Evolutionary conservation across 2,329 filamentous ascomycete genomes (phyloP).

Genomic region (Paraconiothyrium brasiliense): DNA sequence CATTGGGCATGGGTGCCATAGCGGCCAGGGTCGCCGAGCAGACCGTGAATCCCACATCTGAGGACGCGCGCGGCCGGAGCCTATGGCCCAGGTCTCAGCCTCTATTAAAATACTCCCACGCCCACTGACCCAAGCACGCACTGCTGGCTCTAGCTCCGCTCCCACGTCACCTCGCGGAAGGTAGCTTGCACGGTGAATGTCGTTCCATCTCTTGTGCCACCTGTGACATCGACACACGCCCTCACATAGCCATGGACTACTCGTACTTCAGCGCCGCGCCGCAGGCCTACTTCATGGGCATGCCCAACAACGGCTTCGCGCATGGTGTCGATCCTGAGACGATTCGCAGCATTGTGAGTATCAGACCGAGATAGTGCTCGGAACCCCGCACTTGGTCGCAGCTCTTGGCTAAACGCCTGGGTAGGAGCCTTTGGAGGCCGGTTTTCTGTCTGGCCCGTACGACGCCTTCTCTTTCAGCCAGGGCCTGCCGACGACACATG

Average conservation of each 20-base stretch:
- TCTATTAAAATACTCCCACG: conserved; percentile 17
- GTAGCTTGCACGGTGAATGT: conserved; percentile 5
- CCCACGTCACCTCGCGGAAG: conserved; percentile 10
- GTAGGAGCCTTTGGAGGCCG: conserved; percentile 51
- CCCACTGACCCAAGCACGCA: conserved; percentile 12
- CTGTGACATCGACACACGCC: conserved; percentile 8
- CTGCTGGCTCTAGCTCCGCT: conserved; percentile 1
- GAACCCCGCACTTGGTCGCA: conserved; percentile 20
- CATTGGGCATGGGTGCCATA: conserved; percentile 4
- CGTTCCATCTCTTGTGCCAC: not conserved
- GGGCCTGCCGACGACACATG: conserved; percentile 40
- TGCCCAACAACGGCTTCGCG: conserved; percentile 51
- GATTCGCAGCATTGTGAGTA: conserved; percentile 46
- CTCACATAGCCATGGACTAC: conserved; percentile 62
- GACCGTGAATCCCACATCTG: conserved; percentile 12
- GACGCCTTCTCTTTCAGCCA: conserved; percentile 41
- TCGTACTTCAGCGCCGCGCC: conserved; percentile 61
- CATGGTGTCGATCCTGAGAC: conserved; percentile 50
- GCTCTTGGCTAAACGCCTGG: conserved; percentile 33
- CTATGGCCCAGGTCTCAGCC: conserved; percentile 22
- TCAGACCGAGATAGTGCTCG: conserved; percentile 27
- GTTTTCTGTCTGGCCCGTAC: conserved; percentile 38
- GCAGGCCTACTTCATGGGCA: conserved; percentile 59
- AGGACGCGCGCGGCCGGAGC: not conserved
- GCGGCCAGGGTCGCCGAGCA: conserved; percentile 10